Evolutionary conservation across 176 grass and related monocot species (phyloP), one percentile per base, ranked within the genome.

Genomic region (Ensete glaucum): DNA sequence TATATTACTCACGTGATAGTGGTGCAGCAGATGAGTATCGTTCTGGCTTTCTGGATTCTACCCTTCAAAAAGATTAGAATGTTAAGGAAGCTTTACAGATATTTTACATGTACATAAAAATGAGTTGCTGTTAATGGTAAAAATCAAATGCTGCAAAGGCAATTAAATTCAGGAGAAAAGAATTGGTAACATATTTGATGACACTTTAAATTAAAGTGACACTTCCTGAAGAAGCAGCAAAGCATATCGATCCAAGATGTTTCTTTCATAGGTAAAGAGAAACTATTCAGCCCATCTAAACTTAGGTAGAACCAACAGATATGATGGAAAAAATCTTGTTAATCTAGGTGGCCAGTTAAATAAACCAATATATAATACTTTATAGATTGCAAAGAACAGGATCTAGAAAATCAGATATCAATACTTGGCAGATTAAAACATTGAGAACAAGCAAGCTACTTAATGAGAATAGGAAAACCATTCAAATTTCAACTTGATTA

Each of bases 31-130:
- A 98, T 50, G 94, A 98, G 67, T 98, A 98, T 50, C 90, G 79
- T 80, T 98, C 94, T 7, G 94, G 85, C 77, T 98, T 98, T 82
- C 94, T 98, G 8, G 94, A 98, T 67, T 87, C 86, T 43, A 98
- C 88, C 94, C 94, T 98, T 72, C 50, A 80, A 82, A 87, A 52
- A 77, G 62, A 90, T 25, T 16, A 80, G 19, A 62, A 52, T 54
- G 55, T 68, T 62, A 56, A 78, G 57, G 15, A 54, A 26, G 57
- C 0, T 14, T 15, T 16, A n/a, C 4, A 11, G 8, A 50, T 20
- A 66, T 56, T 72, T 17, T 69, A 43, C 50, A 62, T 17, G 51
- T 63, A 19, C 56, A 76, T 49, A 69, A 62, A 56, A 22, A 73
- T 16, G 72, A 78, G 17, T 24, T 13, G 2, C 23, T 63, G 21